Evolutionary conservation across 306 rosid species (phyloP).

Genomic region (Comarum palustre): DNA sequence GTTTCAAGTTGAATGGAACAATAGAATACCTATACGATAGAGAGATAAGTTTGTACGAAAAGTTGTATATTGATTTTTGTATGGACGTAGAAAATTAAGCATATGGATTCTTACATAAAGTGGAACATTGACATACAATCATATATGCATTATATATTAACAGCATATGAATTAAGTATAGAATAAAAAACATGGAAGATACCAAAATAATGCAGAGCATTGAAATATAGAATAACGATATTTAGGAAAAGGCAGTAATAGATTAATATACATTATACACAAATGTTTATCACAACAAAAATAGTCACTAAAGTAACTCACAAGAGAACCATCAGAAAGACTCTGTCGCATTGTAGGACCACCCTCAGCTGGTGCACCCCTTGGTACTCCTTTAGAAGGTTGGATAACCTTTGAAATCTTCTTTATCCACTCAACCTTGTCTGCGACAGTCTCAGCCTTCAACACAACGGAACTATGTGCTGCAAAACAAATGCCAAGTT

Average conservation of each 20-base stretch:
- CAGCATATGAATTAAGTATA: background rate
- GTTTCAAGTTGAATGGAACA: no score
- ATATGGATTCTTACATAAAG: background rate
- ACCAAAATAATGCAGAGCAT: background rate
- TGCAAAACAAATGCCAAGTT: conserved; percentile 37
- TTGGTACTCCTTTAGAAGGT: conserved; percentile 69
- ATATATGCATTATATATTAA: no score
- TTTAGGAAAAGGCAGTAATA: background rate
- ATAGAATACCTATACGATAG: no score
- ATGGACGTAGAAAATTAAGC: background rate
- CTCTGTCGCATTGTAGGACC: conserved; percentile 69
- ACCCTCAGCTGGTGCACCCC: conserved; percentile 61
- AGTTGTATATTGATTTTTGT: no score
- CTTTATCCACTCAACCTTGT: conserved; percentile 81
- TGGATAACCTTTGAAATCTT: conserved; percentile 77
- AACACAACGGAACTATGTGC: conserved; percentile 79
- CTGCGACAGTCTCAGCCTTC: conserved; percentile 81
- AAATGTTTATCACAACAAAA: background rate
- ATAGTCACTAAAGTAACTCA: conserved; percentile 31
- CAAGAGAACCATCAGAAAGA: conserved; percentile 93
- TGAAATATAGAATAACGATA: background rate
- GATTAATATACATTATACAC: background rate
- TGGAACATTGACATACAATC: background rate
- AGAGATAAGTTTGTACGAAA: no score
- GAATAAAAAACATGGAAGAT: background rate